Evolutionary conservation across 805 yeast species (phyloP), one percentile per base, ranked within the genome.

Genomic region (Wickerhamiella siamensis): DNA sequence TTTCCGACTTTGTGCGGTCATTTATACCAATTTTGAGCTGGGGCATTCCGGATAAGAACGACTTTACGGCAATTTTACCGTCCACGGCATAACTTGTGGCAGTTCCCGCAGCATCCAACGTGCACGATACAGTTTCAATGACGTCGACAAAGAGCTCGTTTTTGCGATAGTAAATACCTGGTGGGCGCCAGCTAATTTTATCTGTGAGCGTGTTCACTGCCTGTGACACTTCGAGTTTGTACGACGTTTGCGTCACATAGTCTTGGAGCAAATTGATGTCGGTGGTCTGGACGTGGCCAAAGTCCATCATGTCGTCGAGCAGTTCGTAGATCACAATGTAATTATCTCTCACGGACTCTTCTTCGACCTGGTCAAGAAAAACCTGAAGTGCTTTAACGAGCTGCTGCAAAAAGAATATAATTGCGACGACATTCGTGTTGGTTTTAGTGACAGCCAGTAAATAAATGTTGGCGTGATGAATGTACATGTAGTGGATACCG

Each of bases 11-110:
- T 29, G 47, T 51, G 36, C 47, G 46, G 40, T 60, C 61, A 46
- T 86, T 87, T 38, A 87, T 61, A 0, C 94, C 93, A 42, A 87
- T 62, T 44, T 77, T 73, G 42, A 86, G 67, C 38, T 66, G 68
- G 0, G 97, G 97, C 95, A 87, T 87, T 3, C 97, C 97, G 31
- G 87, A 76, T 39, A 87, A 65, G 56, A 75, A 86, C 42, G 83
- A 75, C 54, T 76, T 79, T 57, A 87, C 74, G 43, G 72, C 68
- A 39, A 87, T 68, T 44, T 74, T 75, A 1, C 96, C 97, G 40
- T 67, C 63, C 15, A 87, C 77, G 49, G 75, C 74, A 49, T 80
- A 75, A 50, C 73, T 70, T 44, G 79, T 68, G 1, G 83, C 75
- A 8, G 8, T 14, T 12, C 40, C 33, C 4, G 4, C 16, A 4